These are phyloP conservation scores for Nicotiana otophora DNA, from an alignment of 257 asterid species.

Conservation along the genomic window DNA sequence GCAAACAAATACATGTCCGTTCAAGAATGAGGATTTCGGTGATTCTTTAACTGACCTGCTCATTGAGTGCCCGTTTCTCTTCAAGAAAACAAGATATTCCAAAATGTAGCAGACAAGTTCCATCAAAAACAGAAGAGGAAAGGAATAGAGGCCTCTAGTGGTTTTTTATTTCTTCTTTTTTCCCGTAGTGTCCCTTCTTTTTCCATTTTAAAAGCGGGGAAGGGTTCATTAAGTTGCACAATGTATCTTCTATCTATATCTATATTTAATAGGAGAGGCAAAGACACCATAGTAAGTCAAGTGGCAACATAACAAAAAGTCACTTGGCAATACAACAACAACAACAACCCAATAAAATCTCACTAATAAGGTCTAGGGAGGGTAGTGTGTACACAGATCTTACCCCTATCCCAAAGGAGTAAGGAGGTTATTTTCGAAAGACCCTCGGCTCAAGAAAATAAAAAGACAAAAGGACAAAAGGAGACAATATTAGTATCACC, in stretches of 20 bases:
- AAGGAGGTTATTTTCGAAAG: no score
- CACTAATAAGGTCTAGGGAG: no score
- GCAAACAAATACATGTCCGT: neutral
- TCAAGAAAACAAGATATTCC: slow-evolving; percentile 19
- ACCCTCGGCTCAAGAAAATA: no score
- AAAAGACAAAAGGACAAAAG: no score
- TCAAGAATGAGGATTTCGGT: neutral
- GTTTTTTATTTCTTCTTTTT: neutral
- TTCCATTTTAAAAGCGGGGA: neutral
- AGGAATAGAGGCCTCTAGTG: neutral
- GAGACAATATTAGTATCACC: no score
- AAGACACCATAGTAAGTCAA: no score
- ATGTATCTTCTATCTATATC: neutral
- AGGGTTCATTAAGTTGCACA: neutral
- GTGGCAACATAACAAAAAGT: no score
- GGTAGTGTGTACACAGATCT: no score
- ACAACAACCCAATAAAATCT: no score
- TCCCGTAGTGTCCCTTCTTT: neutral
- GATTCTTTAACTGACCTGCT: slow-evolving; percentile 24
- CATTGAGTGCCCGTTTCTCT: slow-evolving; percentile 30
- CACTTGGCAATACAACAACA: no score
- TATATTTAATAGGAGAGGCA: no score
- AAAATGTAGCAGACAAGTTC: neutral
- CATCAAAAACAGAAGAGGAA: neutral
- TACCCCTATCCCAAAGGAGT: no score